These are phyloP conservation scores for Septoria petroselini DNA, from an alignment of 2,329 filamentous ascomycete genomes.

Conservation along the genomic window DNA sequence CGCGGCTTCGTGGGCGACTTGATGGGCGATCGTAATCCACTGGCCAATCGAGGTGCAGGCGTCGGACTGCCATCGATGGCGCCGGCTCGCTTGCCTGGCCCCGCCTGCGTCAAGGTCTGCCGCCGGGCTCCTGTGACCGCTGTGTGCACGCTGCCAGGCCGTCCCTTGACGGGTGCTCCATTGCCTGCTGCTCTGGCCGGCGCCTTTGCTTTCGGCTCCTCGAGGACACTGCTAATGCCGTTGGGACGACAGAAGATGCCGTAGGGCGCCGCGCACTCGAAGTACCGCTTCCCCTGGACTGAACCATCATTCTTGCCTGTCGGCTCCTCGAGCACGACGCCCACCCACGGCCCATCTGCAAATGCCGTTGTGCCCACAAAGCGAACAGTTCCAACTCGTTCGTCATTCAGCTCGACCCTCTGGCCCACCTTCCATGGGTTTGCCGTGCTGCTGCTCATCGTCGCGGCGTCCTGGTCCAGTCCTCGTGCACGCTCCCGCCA, in stretches of 20 bases:
- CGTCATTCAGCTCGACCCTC: conserved; percentile 74
- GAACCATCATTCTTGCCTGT: conserved; percentile 92
- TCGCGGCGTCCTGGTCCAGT: conserved; percentile 3
- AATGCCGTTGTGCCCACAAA: conserved; percentile 80
- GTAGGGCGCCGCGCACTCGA: conserved; percentile 67
- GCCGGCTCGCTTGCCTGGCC: conserved; percentile 31
- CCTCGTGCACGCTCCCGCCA: conserved; percentile 6
- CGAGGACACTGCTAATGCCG: conserved; percentile 57
- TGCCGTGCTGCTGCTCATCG: conserved; percentile 32
- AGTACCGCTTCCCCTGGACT: conserved; percentile 83
- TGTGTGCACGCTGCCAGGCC: conserved; percentile 42
- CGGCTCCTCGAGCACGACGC: conserved; percentile 78
- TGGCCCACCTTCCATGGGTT: conserved; percentile 56
- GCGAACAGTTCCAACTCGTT: conserved; percentile 71
- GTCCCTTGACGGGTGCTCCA: conserved; percentile 39
- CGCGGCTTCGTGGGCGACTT: conserved; percentile 79
- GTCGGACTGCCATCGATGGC: conserved; percentile 68
- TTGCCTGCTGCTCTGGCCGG: conserved; percentile 30
- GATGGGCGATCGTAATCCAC: conserved; percentile 64
- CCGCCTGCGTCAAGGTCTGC: conserved; percentile 28
- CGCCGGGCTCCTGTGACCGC: conserved; percentile 31
- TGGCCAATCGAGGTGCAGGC: conserved; percentile 57
- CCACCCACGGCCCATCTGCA: conserved; percentile 80
- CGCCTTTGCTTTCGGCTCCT: conserved; percentile 29
- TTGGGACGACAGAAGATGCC: conserved; percentile 84